A percentile compares a stretch with the other conserved stretches of the same genome.
phyloP scores from a whole-genome alignment of 2,329 filamentous ascomycete species.

The Fusarium sp. region DNA sequence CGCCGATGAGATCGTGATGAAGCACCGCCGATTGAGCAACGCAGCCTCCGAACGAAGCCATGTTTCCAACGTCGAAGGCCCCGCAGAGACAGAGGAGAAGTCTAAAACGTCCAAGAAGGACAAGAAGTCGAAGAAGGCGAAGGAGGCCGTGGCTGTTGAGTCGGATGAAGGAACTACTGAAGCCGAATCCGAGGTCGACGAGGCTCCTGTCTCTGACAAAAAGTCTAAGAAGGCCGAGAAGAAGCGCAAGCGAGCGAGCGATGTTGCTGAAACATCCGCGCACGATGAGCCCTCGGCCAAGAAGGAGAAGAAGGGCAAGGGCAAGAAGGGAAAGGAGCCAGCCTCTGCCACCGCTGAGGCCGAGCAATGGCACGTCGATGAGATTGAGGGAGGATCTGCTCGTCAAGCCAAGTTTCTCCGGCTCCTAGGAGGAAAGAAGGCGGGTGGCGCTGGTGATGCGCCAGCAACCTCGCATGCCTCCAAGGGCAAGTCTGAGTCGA shows the following conservation, averaged over 20 bases:
- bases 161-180: conserved; percentile 28
- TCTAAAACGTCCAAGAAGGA: conserved; percentile 44
- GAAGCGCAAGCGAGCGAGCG: conserved; percentile 54
- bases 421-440: conserved; percentile 69
- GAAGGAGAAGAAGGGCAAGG: conserved; percentile 47
- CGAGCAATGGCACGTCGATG: conserved; percentile 69
- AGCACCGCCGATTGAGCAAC: conserved; percentile 53
- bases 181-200: conserved; percentile 27
- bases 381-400: conserved; percentile 65
- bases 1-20: conserved; percentile 51
- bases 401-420: conserved; percentile 72
- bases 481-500: conserved; percentile 53
- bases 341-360: conserved; percentile 35
- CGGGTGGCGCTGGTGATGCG: conserved; percentile 51
- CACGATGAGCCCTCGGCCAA: conserved; percentile 39
- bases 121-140: conserved; percentile 47
- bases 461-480: conserved; percentile 28
- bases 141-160: conserved; percentile 34
- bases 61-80: conserved; percentile 30
- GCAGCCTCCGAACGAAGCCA: conserved; percentile 46
- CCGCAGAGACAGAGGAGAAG: conserved; percentile 33
- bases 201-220: conserved; percentile 44
- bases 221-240: conserved; percentile 56
- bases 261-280: conserved; percentile 36
- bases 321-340: conserved; percentile 36